A percentile compares a stretch with the other conserved stretches of the same genome.
These are phyloP conservation scores for Chrysochromulina parva DNA, from an alignment of 78 protist genomes.

Conservation along the genomic window DNA sequence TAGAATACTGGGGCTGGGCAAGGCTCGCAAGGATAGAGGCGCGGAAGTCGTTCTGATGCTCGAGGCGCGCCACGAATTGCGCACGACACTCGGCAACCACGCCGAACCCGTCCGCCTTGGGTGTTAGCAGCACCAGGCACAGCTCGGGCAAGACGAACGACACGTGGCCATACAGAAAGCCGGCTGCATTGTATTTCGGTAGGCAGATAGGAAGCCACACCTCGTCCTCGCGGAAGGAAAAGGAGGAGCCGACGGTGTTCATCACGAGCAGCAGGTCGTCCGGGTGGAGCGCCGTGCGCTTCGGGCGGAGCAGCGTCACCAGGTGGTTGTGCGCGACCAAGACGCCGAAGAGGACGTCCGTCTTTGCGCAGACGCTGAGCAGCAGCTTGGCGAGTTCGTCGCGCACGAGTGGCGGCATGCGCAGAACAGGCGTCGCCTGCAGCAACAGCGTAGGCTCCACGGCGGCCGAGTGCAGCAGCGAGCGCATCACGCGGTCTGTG, in stretches of 20 bases:
- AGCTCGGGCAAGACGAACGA: no score
- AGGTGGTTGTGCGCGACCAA: not conserved
- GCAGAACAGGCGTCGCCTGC: not conserved
- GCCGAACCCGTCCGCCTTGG: no score
- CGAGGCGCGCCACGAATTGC: no score
- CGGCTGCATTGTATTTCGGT: not conserved
- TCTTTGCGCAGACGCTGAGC: not conserved
- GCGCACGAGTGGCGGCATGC: not conserved
- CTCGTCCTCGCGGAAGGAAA: not conserved
- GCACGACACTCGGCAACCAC: no score
- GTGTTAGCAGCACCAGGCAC: no score
- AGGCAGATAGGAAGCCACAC: not conserved
- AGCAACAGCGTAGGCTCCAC: not conserved
- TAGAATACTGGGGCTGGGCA: no score
- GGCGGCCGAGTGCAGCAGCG: not conserved
- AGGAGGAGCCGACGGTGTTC: not conserved
- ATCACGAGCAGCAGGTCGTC: not conserved
- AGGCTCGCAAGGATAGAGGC: no score
- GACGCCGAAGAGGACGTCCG: not conserved
- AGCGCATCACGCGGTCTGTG: not conserved
- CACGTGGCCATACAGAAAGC: no score
- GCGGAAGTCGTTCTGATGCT: no score
- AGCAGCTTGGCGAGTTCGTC: not conserved
- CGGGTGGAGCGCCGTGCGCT: not conserved
- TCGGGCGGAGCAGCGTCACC: not conserved